Evolutionary conservation across 2,329 filamentous ascomycete species (phyloP), one percentile per base, ranked within the genome.

Genomic region (Scedosporium minutisporum): DNA sequence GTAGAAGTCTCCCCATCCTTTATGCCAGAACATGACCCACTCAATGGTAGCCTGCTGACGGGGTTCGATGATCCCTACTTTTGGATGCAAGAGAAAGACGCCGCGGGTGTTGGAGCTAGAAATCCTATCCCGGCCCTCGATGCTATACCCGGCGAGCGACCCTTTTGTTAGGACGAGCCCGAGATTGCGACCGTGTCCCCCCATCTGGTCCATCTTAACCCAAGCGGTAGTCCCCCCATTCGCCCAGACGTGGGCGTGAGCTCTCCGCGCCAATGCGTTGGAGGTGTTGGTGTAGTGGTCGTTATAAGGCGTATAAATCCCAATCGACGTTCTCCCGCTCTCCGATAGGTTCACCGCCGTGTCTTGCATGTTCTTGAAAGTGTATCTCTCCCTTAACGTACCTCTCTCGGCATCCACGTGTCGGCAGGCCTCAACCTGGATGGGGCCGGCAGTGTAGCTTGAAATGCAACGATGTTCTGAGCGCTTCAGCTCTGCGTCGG

Each of bases 151-250:
- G 12, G 44, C 44, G n/a, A 65, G 12, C 3, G 64, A 55, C 3
- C 63, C 63, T 6, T 58, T 59, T 12, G 63, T 63, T 9, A 65
- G 58, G 6, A 65, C 63, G 2, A 65, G 46, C 4, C 64, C 64
- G n/a, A 65, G 38, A 25, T 65, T 38, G 9, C 63, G 61, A 6
- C 61, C 63, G 9, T 38, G 61, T 3, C 64, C 64, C 1, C 64
- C 64, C 64, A 65, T 65, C n/a, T 63, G 64, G n/a, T 6, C 63
- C 18, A 64, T 55, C 48, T 64, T 65, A 2, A 65, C 63, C 64
- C 63, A 65, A 16, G 58, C 10, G n/a, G 63, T 63, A 27, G 51
- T 48, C 6, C 64, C 63, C 5, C 64, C 64, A 33, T 63, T 62
- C 2, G 61, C 64, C 63, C 63, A 65, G 1, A 63, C 33, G 23